Base-by-base conservation (phyloP, 2,329 filamentous ascomycete species). In the Trichoderma citrinoviride region DNA sequence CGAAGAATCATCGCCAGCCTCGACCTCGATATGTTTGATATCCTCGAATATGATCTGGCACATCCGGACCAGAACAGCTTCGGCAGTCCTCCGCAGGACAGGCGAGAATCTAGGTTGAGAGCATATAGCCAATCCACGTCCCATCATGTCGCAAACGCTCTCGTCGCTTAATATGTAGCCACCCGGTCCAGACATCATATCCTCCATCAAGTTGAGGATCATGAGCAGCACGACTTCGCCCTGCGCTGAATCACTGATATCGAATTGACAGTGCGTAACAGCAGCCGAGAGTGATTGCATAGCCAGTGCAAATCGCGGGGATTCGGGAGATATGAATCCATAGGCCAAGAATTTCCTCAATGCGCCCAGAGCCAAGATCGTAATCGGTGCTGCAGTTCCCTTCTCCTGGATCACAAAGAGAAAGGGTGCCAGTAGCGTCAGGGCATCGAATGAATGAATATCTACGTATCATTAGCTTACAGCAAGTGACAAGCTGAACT, bases 141-240 rank as follows among this genome's bases (percentile, higher is more conserved):
- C 95, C 94, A 99, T 98, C 93, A 99, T 98, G 76, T 97, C 93
- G 75, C 96, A 99, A 12, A 99, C 93, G 74, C 94, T 98, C 79
- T 98, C 94, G 72, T 99, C 95, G 65, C 94, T 96, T n/a, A 99
- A 81, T 12, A 98, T 87, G 69, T 96, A 90, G 43, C 95, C 95
- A 33, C 94, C 93, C 0, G 93, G 92, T 0, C 95, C 92, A 17
- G 93, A 96, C 72, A 99, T 89, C 90, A 99, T 97, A 73, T 93
- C 91, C 77, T 99, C 95, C 95, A 99, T 99, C 53, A 99, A 84
- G 74, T 97, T 95, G 66, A 99, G 78, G 71, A 99, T 98, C 79
- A 96, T 90, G 64, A 98, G 81, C 62, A 98, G 84, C 15, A 99
- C 96, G 61, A 98, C 93, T 77, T 99, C 95, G 73, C 97, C 95